Evolutionary conservation across 371 early-diverging fungal species (phyloP).

Genomic region (Rhizopus delemar): DNA sequence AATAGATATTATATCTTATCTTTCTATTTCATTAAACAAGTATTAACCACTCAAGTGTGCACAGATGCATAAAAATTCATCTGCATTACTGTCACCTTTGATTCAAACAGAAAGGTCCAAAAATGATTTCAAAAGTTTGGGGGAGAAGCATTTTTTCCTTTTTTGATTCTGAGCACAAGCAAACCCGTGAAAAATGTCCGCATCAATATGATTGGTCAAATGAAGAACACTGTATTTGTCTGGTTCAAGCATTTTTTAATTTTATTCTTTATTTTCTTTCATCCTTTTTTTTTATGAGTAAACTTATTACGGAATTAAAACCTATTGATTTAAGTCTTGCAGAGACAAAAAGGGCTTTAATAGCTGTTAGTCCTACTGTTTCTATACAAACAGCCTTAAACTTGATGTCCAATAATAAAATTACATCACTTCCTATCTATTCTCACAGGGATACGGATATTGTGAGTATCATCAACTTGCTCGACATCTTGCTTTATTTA

Average conservation of each 20-base stretch:
- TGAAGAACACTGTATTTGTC: neutral
- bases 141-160: too few species aligned
- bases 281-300: neutral
- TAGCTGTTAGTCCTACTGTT: conserved; percentile 53
- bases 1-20: too few species aligned
- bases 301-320: conserved; percentile 29
- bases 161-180: too few species aligned
- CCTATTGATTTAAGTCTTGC: conserved; percentile 41
- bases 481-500: conserved; percentile 57
- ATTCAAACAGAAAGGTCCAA: too few species aligned
- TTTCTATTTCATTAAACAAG: too few species aligned
- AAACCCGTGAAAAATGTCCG: too few species aligned
- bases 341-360: conserved; percentile 39
- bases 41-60: too few species aligned
- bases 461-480: conserved; percentile 57
- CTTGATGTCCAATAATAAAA: conserved; percentile 45
- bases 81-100: too few species aligned
- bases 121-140: too few species aligned
- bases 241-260: neutral
- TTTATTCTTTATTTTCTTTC: neutral
- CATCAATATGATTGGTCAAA: too few species aligned
- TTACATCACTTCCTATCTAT: conserved; percentile 61
- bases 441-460: conserved; percentile 56
- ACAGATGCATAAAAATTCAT: too few species aligned
- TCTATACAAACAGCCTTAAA: conserved; percentile 53